These are phyloP conservation scores for Russula ochroleuca DNA, from an alignment of 768 basidiomycete genomes.

Conservation along the genomic window DNA sequence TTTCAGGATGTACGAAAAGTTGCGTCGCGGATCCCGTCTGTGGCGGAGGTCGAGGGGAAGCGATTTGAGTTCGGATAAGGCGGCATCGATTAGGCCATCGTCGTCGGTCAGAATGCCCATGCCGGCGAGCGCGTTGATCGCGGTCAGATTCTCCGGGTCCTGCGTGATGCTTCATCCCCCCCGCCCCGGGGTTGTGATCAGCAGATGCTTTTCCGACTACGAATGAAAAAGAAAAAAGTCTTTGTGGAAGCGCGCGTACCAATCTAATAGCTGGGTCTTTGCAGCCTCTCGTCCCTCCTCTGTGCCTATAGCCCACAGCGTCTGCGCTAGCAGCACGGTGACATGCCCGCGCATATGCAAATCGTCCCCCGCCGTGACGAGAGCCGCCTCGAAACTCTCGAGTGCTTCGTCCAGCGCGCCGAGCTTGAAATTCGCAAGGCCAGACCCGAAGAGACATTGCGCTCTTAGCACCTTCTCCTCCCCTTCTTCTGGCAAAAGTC, in stretches of 20 bases:
- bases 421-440: slow-evolving; percentile 64
- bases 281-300: slow-evolving; percentile 74
- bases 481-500: slow-evolving; percentile 51
- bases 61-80: slow-evolving; percentile 72
- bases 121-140: slow-evolving; percentile 80
- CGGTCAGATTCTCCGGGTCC: slow-evolving; percentile 74
- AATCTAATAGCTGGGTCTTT: slow-evolving; percentile 74
- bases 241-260: slow-evolving; percentile 46
- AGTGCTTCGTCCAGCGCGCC: slow-evolving; percentile 62
- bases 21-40: slow-evolving; percentile 61
- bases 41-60: slow-evolving; percentile 63
- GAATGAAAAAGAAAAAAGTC: background rate
- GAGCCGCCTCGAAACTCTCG: slow-evolving; percentile 59
- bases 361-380: slow-evolving; percentile 51
- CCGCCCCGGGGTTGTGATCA: slow-evolving; percentile 18
- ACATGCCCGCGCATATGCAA: slow-evolving; percentile 57
- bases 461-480: slow-evolving; percentile 47
- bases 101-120: slow-evolving; percentile 84
- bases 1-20: slow-evolving; percentile 67
- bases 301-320: slow-evolving; percentile 76
- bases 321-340: slow-evolving; percentile 74
- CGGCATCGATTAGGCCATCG: slow-evolving; percentile 77
- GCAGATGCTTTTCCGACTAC: background rate
- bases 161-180: slow-evolving; percentile 57
- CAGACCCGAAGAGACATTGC: slow-evolving; percentile 67